Conservation (phyloP, 208 protist species). For the Trypanosoma cruzi region DNA sequence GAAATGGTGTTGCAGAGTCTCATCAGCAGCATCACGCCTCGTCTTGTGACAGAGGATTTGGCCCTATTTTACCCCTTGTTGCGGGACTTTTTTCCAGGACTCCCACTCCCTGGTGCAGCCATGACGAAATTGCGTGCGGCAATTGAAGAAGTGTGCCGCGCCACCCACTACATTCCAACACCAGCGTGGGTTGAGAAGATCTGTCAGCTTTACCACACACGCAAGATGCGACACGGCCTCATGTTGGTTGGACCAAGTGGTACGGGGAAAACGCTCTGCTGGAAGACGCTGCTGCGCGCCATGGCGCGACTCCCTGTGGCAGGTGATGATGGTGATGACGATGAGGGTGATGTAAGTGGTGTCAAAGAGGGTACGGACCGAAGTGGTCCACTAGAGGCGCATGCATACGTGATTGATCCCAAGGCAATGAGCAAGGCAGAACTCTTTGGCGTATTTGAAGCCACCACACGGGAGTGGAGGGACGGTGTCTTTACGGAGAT, state of each 20-base stretch:
- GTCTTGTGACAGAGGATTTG: constrained; percentile 97
- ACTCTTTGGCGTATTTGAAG: constrained; percentile 98
- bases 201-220: constrained; percentile 97
- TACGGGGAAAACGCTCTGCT: constrained; percentile 97
- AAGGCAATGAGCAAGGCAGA: constrained; percentile 98
- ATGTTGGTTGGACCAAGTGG: constrained; percentile 99
- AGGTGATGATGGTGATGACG: constrained; percentile 65
- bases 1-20: constrained; percentile 94
- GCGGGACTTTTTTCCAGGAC: constrained; percentile 97
- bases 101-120: constrained; percentile 41
- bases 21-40: constrained; percentile 97
- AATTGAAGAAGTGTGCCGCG: constrained; percentile 83
- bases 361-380: constrained; percentile 1
- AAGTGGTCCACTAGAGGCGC: constrained; percentile 46
- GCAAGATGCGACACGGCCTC: constrained; percentile 97
- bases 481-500: constrained; percentile 99
- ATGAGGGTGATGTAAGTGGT: background rate
- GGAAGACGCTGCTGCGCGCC: constrained; percentile 95
- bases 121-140: constrained; percentile 64
- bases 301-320: constrained; percentile 65
- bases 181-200: constrained; percentile 97
- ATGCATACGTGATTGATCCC: constrained; percentile 97
- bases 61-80: constrained; percentile 95
- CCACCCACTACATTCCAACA: constrained; percentile 55
- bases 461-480: constrained; percentile 99